These are phyloP conservation scores for Coccomyxa subellipsoidea DNA, from an alignment of 163 green algal species.

Conservation along the genomic window DNA sequence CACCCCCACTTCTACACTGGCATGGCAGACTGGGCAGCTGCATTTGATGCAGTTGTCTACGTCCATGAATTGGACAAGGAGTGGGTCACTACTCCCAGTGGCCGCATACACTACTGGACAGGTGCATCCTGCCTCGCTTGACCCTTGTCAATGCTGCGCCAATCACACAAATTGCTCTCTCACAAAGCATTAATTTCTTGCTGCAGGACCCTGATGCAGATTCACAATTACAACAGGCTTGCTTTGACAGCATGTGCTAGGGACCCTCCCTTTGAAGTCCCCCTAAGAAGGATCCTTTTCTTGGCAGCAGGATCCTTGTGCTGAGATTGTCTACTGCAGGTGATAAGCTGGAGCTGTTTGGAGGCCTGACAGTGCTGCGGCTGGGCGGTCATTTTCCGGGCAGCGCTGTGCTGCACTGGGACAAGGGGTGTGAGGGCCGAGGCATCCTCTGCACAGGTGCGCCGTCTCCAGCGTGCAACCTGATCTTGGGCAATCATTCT, in stretches of 20 bases:
- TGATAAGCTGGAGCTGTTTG: slow-evolving; percentile 19
- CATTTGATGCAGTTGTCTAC: slow-evolving; percentile 20
- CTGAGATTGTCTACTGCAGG: no score
- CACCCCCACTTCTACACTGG: slow-evolving; percentile 45
- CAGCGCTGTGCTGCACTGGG: slow-evolving; percentile 36
- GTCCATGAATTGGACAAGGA: slow-evolving; percentile 19
- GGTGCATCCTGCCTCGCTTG: background rate
- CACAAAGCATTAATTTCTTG: no score
- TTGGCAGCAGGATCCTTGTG: no score
- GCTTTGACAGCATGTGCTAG: no score
- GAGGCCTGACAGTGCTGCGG: slow-evolving; percentile 19
- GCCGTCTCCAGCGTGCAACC: background rate
- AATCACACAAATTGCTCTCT: no score
- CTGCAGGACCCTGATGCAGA: no score
- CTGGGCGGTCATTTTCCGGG: slow-evolving; percentile 46
- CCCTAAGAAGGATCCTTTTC: no score
- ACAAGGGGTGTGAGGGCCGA: slow-evolving; percentile 8
- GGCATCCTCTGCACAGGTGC: slow-evolving; percentile 21
- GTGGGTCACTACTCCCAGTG: slow-evolving; percentile 16
- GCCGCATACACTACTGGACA: slow-evolving; percentile 16
- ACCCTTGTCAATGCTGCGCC: no score
- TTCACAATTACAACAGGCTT: no score
- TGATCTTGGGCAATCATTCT: background rate
- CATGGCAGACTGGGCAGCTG: slow-evolving; percentile 27
- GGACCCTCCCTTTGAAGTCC: no score